Conservation (phyloP, 345 rosid species). For the Corchorus olitorius region DNA sequence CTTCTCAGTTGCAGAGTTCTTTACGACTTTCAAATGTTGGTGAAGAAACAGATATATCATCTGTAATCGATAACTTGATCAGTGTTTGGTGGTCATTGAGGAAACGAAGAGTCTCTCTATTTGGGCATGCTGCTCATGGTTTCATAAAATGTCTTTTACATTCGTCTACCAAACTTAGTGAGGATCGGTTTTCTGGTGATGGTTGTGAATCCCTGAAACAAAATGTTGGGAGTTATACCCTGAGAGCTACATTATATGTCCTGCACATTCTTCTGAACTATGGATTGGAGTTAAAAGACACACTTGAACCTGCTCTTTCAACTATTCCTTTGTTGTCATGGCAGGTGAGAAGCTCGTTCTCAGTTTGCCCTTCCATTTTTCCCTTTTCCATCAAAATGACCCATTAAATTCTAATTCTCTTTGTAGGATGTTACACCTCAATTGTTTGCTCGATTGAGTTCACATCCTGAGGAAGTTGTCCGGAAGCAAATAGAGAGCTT, state of each 20-base stretch:
- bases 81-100: conserved; percentile 84
- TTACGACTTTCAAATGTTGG: conserved; percentile 41
- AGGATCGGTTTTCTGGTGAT: conserved; percentile 49
- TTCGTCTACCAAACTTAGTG: conserved; percentile 56
- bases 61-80: conserved; percentile 58
- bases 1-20: conserved; percentile 55
- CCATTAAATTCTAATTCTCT: conserved; percentile 19
- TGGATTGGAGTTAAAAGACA: conserved; percentile 84
- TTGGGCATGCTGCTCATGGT: conserved; percentile 83
- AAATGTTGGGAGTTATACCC: conserved; percentile 57
- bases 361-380: conserved; percentile 22
- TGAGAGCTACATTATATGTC: conserved; percentile 80
- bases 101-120: conserved; percentile 78
- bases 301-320: conserved; percentile 73
- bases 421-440: conserved; percentile 85
- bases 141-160: conserved; percentile 70
- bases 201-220: conserved; percentile 57
- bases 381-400: neutral
- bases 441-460: conserved; percentile 85
- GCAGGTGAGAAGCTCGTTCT: conserved; percentile 62
- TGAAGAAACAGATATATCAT: conserved; percentile 45
- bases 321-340: conserved; percentile 78
- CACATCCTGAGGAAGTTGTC: conserved; percentile 83
- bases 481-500: conserved; percentile 83
- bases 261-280: conserved; percentile 80